Evolutionary conservation across 2,329 filamentous ascomycete genomes (phyloP).

Genomic region (Diplodia intermedia): DNA sequence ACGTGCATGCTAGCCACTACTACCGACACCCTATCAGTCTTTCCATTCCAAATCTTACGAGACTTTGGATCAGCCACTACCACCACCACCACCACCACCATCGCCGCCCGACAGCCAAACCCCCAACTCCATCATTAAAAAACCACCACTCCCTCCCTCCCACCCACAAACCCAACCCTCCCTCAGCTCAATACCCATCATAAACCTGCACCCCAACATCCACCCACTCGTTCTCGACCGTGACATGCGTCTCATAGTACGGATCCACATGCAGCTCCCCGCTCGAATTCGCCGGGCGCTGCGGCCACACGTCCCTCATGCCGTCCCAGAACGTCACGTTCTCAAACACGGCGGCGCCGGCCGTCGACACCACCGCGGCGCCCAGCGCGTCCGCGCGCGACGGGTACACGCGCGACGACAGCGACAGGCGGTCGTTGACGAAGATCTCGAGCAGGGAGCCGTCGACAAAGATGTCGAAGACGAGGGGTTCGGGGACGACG

Average conservation of each 20-base stretch:
- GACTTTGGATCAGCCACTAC: too few relatives aligned
- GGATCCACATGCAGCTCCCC: conserved; percentile 22
- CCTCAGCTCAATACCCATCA: conserved; percentile 11
- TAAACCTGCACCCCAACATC: conserved; percentile 23
- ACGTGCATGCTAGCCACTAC: too few relatives aligned
- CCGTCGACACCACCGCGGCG: neutral
- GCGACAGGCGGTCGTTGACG: conserved; percentile 52
- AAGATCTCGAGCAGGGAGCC: conserved; percentile 57
- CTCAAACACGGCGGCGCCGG: neutral
- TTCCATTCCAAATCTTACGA: too few relatives aligned
- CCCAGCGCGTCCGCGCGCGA: conserved; percentile 46
- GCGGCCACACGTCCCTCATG: conserved; percentile 28
- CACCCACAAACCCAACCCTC: neutral
- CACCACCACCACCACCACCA: too few relatives aligned
- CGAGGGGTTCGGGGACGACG: conserved; percentile 44
- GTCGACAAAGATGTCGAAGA: conserved; percentile 56
- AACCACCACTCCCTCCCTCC: neutral
- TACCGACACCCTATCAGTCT: too few relatives aligned
- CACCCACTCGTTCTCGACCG: conserved; percentile 27
- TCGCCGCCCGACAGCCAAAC: too few relatives aligned
- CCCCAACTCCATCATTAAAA: neutral
- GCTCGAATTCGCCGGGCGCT: conserved; percentile 27
- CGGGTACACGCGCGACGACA: conserved; percentile 56
- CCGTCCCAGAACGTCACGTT: conserved; percentile 24
- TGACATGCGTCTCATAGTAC: conserved; percentile 30